Conservation (phyloP, 495 filamentous ascomycete genomes). For the Echria macrotheca region DNA sequence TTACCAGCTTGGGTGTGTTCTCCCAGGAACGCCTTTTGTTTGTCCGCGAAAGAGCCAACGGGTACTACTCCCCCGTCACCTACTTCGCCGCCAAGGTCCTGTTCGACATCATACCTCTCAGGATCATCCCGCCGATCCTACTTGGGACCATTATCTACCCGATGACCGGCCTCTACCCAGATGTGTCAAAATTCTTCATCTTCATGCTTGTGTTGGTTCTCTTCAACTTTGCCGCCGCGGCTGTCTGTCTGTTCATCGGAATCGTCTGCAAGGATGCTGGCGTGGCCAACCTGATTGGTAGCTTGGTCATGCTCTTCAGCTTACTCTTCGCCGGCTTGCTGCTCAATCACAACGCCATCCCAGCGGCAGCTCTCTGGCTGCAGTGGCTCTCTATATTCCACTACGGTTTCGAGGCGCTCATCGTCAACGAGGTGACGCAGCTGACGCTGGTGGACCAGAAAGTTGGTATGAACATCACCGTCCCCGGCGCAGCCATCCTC, state of each 20-base stretch:
- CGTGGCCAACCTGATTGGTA: slow-evolving; percentile 94
- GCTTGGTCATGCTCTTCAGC: slow-evolving; percentile 96
- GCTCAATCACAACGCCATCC: slow-evolving; percentile 91
- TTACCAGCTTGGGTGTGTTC: slow-evolving; percentile 91
- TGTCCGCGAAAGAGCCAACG: slow-evolving; percentile 90
- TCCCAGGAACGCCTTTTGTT: slow-evolving; percentile 88
- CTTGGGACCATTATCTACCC: slow-evolving; percentile 97
- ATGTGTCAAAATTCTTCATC: slow-evolving; percentile 77
- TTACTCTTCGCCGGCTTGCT: slow-evolving; percentile 89
- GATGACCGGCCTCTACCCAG: slow-evolving; percentile 87
- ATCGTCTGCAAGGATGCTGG: slow-evolving; percentile 86
- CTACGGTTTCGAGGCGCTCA: slow-evolving; percentile 92
- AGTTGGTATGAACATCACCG: slow-evolving; percentile 91
- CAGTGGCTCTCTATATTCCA: slow-evolving; percentile 99
- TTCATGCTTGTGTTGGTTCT: slow-evolving; percentile 90
- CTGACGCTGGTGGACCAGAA: slow-evolving; percentile 87
- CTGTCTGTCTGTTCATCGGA: slow-evolving; percentile 92
- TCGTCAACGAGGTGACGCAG: slow-evolving; percentile 96
- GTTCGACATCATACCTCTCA: slow-evolving; percentile 90
- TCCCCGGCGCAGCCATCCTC: slow-evolving; percentile 89
- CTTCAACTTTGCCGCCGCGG: slow-evolving; percentile 91
- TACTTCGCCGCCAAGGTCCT: slow-evolving; percentile 93
- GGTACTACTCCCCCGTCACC: slow-evolving; percentile 95
- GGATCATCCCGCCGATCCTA: slow-evolving; percentile 91
- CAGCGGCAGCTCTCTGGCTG: slow-evolving; percentile 74